A percentile compares a stretch with the other conserved stretches of the same genome.
phyloP scores from a whole-genome alignment of 148 eudicot species.

The Vaccinium macrocarpon region DNA sequence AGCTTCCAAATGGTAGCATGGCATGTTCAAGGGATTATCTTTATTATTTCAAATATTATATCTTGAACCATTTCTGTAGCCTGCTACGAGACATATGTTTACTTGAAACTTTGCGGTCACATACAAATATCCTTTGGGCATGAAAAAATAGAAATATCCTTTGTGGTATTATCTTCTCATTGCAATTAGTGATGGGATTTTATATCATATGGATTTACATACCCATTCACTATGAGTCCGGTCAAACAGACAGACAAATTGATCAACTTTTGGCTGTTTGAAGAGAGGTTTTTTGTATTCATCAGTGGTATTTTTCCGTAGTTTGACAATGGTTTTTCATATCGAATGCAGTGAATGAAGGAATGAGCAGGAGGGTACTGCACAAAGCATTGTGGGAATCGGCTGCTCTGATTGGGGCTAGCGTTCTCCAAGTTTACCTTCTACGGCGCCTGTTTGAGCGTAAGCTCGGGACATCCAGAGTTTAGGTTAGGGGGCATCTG shows the following conservation, averaged over 20 bases:
- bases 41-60: neutral
- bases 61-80: neutral
- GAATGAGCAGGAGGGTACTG: slow-evolving; percentile 75
- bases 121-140: neutral
- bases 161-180: neutral
- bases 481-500: slow-evolving; percentile 26
- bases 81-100: neutral
- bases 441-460: slow-evolving; percentile 70
- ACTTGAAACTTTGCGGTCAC: neutral
- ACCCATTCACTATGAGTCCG: neutral
- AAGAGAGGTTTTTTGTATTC: neutral
- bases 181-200: neutral
- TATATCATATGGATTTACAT: neutral
- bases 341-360: slow-evolving; percentile 69
- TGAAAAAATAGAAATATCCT: neutral
- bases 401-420: slow-evolving; percentile 61
- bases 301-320: neutral
- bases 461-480: slow-evolving; percentile 66
- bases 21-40: neutral
- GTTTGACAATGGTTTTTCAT: neutral
- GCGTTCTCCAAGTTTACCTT: slow-evolving; percentile 78
- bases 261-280: neutral
- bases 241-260: neutral
- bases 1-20: neutral
- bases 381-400: slow-evolving; percentile 82